Evolutionary conservation across 2,329 filamentous ascomycete species (phyloP).

Genomic region (Dothidotthia symphoricarpi): DNA sequence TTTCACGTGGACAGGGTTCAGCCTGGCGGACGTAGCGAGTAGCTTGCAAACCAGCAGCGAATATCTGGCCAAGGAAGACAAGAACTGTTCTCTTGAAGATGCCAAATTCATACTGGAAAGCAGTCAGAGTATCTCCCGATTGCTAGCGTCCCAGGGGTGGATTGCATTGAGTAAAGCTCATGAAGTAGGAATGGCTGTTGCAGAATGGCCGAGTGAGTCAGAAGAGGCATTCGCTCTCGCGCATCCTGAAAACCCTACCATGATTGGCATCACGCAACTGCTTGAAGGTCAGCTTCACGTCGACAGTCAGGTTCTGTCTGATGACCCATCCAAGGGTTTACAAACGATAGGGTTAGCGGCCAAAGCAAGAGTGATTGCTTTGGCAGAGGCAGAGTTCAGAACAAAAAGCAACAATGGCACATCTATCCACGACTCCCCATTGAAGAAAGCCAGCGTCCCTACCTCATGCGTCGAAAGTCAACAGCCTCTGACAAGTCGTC

Average conservation of each 20-base stretch:
- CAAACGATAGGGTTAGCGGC: conserved; percentile 27
- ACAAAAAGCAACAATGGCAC: conserved; percentile 9
- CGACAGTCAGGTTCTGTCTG: conserved; percentile 34
- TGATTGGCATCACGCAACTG: conserved; percentile 59
- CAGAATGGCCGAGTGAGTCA: conserved; percentile 62
- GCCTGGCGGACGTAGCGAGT: conserved; percentile 59
- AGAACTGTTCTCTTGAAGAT: conserved; percentile 62
- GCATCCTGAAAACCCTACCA: conserved; percentile 47
- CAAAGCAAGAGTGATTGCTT: conserved; percentile 24
- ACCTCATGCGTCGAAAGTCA: conserved; percentile 42
- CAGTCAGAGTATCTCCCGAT: conserved; percentile 62
- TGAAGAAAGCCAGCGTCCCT: conserved; percentile 43
- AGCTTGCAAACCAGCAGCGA: conserved; percentile 64
- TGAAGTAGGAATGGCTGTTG: conserved; percentile 73
- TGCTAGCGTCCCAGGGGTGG: conserved; percentile 63
- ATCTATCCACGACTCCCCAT: conserved; percentile 1
- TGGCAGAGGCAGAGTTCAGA: conserved; percentile 22
- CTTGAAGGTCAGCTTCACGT: conserved; percentile 58
- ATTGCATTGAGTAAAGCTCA: conserved; percentile 66
- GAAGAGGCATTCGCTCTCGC: conserved; percentile 66
- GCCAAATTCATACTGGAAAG: conserved; percentile 60
- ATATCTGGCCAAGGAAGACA: conserved; percentile 64
- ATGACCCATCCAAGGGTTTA: conserved; percentile 28
- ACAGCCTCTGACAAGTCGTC: conserved; percentile 32
- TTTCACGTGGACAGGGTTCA: conserved; percentile 82